phyloP scores from a whole-genome alignment of 1,284 basidiomycete genomes.

The Puccinia polysora region DNA sequence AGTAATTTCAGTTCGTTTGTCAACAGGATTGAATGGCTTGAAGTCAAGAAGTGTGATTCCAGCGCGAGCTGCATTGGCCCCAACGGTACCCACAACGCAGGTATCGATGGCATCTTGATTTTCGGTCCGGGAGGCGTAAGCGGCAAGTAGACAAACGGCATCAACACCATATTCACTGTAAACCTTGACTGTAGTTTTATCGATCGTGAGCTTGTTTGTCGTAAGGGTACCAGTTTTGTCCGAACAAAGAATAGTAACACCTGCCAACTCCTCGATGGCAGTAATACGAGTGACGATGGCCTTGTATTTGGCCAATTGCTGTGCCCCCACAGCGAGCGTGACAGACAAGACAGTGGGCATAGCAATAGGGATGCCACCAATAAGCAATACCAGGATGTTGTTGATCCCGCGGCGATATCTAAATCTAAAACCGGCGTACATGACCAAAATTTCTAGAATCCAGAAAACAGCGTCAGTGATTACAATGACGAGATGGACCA shows the following conservation, averaged over 20 bases:
- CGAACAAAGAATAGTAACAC: conserved; percentile 75
- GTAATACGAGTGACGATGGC: conserved; percentile 98
- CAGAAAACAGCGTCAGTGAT: conserved; percentile 56
- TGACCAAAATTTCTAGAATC: conserved; percentile 62
- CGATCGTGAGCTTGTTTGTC: conserved; percentile 98
- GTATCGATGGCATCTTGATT: conserved; percentile 96
- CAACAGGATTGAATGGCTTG: conserved; percentile 98
- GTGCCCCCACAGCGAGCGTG: conserved; percentile 93
- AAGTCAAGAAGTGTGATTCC: conserved; percentile 96
- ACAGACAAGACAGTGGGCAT: conserved; percentile 96
- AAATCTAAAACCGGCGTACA: conserved; percentile 83
- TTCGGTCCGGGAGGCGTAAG: conserved; percentile 94
- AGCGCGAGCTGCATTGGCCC: conserved; percentile 62
- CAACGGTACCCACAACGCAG: conserved; percentile 64
- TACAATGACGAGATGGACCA: background rate
- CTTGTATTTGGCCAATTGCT: conserved; percentile 97
- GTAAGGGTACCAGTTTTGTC: conserved; percentile 59
- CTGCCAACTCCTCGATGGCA: conserved; percentile 91
- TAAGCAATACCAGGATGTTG: conserved; percentile 93
- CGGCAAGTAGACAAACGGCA: conserved; percentile 84
- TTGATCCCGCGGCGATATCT: conserved; percentile 87
- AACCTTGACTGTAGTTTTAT: conserved; percentile 82
- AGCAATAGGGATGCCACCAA: conserved; percentile 94
- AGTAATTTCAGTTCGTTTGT: conserved; percentile 98
- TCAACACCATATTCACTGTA: conserved; percentile 83